Evolutionary conservation across 2,329 filamentous ascomycete genomes (phyloP).

Genomic region (Cadophora luteo-olivacea): DNA sequence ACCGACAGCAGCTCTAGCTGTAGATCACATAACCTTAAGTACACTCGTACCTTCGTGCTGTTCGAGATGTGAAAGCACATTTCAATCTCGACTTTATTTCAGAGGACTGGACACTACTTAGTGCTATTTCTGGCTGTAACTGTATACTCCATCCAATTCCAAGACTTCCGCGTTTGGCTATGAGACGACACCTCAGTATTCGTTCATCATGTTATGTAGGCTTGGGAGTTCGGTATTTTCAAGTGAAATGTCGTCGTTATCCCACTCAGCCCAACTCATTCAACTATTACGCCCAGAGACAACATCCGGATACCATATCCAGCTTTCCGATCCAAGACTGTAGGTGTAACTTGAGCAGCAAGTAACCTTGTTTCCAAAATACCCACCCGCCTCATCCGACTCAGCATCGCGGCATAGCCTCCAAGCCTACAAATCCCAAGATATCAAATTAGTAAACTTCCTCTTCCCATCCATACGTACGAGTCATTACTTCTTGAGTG

Average conservation of each 20-base stretch:
- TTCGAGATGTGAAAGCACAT: not conserved
- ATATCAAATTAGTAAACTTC: not conserved
- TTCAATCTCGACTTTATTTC: not conserved
- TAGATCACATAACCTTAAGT: conserved; percentile 6
- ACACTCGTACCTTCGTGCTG: not conserved
- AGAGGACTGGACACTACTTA: not conserved
- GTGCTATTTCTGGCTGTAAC: not conserved
- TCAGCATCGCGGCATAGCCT: too few species aligned
- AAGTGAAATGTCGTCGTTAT: not conserved
- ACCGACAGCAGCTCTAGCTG: conserved; percentile 1
- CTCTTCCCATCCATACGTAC: not conserved
- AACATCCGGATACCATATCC: not conserved
- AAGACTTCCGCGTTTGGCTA: too few species aligned
- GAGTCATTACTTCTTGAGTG: not conserved
- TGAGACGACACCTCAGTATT: too few species aligned
- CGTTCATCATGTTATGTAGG: not conserved
- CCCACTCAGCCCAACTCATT: too few species aligned
- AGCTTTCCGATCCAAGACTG: not conserved
- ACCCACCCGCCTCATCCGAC: not conserved
- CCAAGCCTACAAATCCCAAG: not conserved
- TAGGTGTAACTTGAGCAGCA: not conserved
- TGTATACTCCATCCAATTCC: not conserved
- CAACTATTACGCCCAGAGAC: too few species aligned
- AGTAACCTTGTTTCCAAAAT: not conserved
- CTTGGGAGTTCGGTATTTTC: not conserved